Base-by-base conservation (phyloP, 2,329 filamentous ascomycete species). In the Aspergillus melleus region DNA sequence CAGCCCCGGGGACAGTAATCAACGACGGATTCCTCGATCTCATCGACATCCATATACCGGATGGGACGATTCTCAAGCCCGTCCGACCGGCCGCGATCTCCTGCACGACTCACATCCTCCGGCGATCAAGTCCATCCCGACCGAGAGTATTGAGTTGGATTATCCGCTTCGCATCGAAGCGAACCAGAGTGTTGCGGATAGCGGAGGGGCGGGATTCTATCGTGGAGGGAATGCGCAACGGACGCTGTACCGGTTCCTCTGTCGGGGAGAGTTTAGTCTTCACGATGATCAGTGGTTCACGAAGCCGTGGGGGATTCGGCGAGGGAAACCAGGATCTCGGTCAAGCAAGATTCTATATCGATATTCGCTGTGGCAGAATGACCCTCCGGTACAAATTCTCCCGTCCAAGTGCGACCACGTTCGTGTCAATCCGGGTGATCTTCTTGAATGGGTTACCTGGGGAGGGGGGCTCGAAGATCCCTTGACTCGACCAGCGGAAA, bases 1-100 rank as follows among this genome's bases (percentile, higher is more conserved):
- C 79, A 39, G 80, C 80, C 29, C 80, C 80, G 0, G 76, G 80
- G 20, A 78, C 76, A 24, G 75, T 82, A 12, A 80, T 82, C 63
- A 83, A 83, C 61, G 80, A 83, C 58, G 80, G 80, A 12, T 81
- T 82, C 68, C 80, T 83, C 60, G 80, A 83, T 49, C 72, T 82
- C 6, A 74, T 83, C 55, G 79, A 83, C 12, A 75, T 83, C 24
- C 62, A 73, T 32, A 80, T 83, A 26, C 80, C 80, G 2, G 68
- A 74, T 11, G 81, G 80, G 36, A 76, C 74, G 0, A 76, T 83
- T 1, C 70, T 83, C 1, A 77, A 77, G 12, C 80, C 80, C 0
- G 74, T 82, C 2, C 75, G 80, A 0, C 81, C 80, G 5, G 80
- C 80, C 4, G 77, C 80, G 0, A 69, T 83, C 8, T 78, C 75